phyloP scores from a whole-genome alignment of 768 basidiomycete genomes.

The Hysterangium stoloniferum region DNA sequence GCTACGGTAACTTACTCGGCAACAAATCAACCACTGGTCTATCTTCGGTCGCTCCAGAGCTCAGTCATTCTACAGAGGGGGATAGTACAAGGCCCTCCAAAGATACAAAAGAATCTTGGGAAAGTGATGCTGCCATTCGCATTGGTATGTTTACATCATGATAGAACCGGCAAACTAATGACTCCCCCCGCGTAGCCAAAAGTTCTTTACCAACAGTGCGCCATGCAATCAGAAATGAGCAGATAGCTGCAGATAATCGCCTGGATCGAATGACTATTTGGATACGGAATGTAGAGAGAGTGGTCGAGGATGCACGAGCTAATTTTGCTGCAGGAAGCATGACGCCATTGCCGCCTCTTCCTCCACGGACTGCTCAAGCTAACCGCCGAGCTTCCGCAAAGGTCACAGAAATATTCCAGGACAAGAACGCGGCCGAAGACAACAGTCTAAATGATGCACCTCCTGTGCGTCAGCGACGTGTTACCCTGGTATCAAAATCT shows the following conservation, averaged over 20 bases:
- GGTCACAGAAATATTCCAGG: conserved; percentile 63
- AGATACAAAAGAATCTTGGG: conserved; percentile 36
- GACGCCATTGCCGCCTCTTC: conserved; percentile 52
- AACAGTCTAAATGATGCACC: conserved; percentile 24
- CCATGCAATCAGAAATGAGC: conserved; percentile 46
- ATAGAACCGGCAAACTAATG: neutral
- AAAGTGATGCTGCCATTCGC: conserved; percentile 36
- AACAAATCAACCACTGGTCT: conserved; percentile 16
- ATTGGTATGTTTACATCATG: conserved; percentile 31
- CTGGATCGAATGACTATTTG: conserved; percentile 70
- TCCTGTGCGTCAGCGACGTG: conserved; percentile 35
- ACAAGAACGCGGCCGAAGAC: conserved; percentile 32
- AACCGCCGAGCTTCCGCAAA: conserved; percentile 30
- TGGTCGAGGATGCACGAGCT: conserved; percentile 73
- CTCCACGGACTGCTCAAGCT: conserved; percentile 52
- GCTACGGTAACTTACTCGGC: conserved; percentile 29
- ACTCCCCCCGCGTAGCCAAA: conserved; percentile 26
- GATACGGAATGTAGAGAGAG: conserved; percentile 80
- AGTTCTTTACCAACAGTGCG: conserved; percentile 48
- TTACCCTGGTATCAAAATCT: conserved; percentile 61
- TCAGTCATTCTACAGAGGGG: neutral
- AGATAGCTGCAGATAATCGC: conserved; percentile 43
- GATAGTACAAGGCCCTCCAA: conserved; percentile 10
- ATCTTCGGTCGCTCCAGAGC: conserved; percentile 9
- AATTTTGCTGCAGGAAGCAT: conserved; percentile 54